Percentiles rank a stretch among this genome's conserved stretches.
Evolutionary conservation across 2,329 filamentous ascomycete genomes (phyloP).

Genomic region (Fusarium beomiforme): DNA sequence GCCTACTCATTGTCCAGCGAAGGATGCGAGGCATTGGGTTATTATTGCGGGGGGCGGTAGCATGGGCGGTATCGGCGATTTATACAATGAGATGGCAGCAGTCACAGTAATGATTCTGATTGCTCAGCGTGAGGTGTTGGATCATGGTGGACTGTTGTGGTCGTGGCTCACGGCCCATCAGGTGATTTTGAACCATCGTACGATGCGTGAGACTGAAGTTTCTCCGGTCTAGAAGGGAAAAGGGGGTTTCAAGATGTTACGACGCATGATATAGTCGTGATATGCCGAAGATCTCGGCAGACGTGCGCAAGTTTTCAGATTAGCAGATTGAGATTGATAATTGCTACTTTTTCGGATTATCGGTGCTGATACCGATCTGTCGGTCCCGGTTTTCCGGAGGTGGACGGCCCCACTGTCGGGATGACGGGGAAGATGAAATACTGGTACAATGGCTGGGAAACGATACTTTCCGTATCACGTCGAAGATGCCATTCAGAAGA

Average conservation of each 20-base stretch:
- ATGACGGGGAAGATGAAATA: not conserved
- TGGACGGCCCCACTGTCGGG: conserved; percentile 9
- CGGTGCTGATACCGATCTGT: not conserved
- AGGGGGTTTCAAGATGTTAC: not conserved
- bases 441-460: not conserved
- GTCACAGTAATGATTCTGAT: not conserved
- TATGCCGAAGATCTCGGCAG: not conserved
- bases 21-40: conserved; percentile 43
- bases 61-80: conserved; percentile 38
- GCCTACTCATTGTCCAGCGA: conserved; percentile 44
- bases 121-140: conserved; percentile 9
- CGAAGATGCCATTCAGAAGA: not conserved
- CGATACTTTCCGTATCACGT: not conserved
- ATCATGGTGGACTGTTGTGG: conserved; percentile 34
- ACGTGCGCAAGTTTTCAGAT: not conserved
- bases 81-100: conserved; percentile 16
- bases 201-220: conserved; percentile 21
- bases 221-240: conserved; percentile 12
- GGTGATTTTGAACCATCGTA: conserved; percentile 35
- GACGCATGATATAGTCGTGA: not conserved
- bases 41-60: conserved; percentile 12
- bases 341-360: not conserved
- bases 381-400: conserved; percentile 5
- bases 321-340: not conserved
- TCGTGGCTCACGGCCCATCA: conserved; percentile 28